phyloP scores from a whole-genome alignment of 352 stramenopile genomes.

The Halophytophthora polymorphica region DNA sequence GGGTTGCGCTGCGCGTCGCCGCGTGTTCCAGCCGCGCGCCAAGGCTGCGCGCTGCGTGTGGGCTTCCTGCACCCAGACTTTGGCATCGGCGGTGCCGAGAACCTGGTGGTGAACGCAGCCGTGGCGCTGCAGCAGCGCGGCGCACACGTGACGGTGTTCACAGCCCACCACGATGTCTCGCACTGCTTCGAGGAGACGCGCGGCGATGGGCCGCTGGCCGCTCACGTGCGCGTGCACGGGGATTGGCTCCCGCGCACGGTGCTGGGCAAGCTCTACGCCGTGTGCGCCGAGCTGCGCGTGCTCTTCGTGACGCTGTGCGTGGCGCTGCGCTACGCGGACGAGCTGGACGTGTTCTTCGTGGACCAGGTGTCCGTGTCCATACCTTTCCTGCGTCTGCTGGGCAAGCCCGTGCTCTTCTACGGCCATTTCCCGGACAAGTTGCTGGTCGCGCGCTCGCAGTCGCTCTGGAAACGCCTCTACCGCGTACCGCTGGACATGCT shows the following conservation, averaged over 20 bases:
- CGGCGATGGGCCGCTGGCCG: slow-evolving; percentile 67
- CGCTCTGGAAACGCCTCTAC: slow-evolving; percentile 85
- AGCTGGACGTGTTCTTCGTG: slow-evolving; percentile 77
- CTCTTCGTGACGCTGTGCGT: slow-evolving; percentile 89
- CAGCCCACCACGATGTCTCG: slow-evolving; percentile 92
- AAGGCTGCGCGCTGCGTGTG: slow-evolving; percentile 47
- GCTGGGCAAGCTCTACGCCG: slow-evolving; percentile 84
- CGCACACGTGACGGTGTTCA: slow-evolving; percentile 92
- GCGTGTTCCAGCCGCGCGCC: slow-evolving; percentile 6
- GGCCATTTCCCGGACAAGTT: slow-evolving; percentile 99
- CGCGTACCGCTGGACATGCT: slow-evolving; percentile 89
- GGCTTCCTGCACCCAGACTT: slow-evolving; percentile 98
- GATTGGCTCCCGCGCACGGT: slow-evolving; percentile 93
- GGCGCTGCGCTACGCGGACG: slow-evolving; percentile 28
- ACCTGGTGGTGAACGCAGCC: slow-evolving; percentile 91
- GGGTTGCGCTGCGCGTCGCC: slow-evolving; percentile 24
- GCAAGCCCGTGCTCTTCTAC: slow-evolving; percentile 95
- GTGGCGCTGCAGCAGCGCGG: slow-evolving; percentile 83
- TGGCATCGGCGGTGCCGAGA: slow-evolving; percentile 96
- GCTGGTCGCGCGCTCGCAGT: slow-evolving; percentile 68
- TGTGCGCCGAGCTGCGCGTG: slow-evolving; percentile 93
- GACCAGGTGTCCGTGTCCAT: slow-evolving; percentile 83
- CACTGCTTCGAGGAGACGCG: slow-evolving; percentile 96
- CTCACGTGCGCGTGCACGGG: slow-evolving; percentile 87
- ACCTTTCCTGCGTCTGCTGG: slow-evolving; percentile 65